These are phyloP conservation scores for Suhomyces taliae DNA, from an alignment of 1,139 yeast species.

Conservation along the genomic window DNA sequence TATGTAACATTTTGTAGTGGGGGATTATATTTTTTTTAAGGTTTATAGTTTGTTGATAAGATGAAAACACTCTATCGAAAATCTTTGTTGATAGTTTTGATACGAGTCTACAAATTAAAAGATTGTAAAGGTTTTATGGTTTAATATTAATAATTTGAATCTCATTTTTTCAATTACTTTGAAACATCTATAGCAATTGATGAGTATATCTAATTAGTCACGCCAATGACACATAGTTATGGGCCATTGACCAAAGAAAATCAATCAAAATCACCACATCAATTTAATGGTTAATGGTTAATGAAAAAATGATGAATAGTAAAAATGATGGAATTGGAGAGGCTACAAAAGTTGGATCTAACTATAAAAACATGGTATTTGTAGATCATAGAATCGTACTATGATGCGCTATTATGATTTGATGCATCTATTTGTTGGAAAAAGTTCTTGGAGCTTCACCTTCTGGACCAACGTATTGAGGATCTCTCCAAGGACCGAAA, in stretches of 20 bases:
- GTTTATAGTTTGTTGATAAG: too few species aligned
- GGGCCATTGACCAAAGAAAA: too few species aligned
- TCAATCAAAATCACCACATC: neutral
- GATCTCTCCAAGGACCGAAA: conserved; percentile 97
- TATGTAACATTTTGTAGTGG: too few species aligned
- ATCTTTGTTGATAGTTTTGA: neutral
- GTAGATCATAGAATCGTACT: neutral
- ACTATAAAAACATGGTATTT: neutral
- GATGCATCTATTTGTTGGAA: neutral
- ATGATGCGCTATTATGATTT: neutral
- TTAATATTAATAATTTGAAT: too few species aligned
- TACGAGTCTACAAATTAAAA: neutral
- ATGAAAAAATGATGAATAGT: too few species aligned
- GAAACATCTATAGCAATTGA: neutral
- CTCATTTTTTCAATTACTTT: neutral
- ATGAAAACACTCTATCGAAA: neutral
- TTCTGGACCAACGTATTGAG: conserved; percentile 78
- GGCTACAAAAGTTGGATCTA: neutral
- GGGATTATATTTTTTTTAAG: too few species aligned
- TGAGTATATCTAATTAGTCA: neutral
- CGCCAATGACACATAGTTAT: too few species aligned
- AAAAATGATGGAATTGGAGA: neutral
- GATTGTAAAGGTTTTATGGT: too few species aligned
- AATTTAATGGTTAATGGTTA: too few species aligned
- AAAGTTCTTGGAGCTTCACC: conserved; percentile 70